phyloP scores from a whole-genome alignment of 192 early-diverging fungal genomes.

The Spizellomyces sp. region DNA sequence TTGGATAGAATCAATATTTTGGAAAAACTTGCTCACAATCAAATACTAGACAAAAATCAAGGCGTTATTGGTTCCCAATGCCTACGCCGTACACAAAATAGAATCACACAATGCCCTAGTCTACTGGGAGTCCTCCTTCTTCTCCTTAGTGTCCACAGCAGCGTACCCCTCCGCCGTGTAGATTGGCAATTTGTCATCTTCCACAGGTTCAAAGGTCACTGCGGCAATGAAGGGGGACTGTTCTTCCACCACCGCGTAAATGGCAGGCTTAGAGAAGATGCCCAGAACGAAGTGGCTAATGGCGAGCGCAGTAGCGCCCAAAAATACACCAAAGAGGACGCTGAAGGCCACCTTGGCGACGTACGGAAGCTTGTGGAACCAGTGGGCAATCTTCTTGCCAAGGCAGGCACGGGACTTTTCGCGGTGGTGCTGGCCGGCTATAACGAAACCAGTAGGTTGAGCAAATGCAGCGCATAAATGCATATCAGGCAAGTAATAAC shows the following conservation, averaged over 20 bases:
- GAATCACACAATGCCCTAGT: too few relatives aligned
- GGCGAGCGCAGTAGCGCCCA: conserved; percentile 14
- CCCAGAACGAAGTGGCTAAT: conserved; percentile 1
- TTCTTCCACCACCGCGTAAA: not conserved
- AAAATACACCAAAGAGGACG: conserved; percentile 15
- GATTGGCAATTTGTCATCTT: conserved; percentile 23
- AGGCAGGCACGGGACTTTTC: not conserved
- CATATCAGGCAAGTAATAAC: not conserved
- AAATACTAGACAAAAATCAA: too few relatives aligned
- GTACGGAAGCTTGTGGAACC: conserved; percentile 12
- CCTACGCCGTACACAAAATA: too few relatives aligned
- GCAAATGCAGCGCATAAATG: not conserved
- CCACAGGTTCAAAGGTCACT: not conserved
- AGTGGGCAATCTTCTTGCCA: conserved; percentile 8
- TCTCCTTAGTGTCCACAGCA: too few relatives aligned
- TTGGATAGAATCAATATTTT: too few relatives aligned
- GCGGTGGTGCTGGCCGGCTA: not conserved
- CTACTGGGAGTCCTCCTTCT: too few relatives aligned
- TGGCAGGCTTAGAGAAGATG: conserved; percentile 4
- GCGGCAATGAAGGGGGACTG: conserved; percentile 1
- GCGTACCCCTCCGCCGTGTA: conserved; percentile 11
- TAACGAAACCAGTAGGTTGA: not conserved
- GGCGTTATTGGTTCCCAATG: too few relatives aligned
- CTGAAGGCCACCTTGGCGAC: conserved; percentile 14
- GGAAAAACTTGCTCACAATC: too few relatives aligned